Base-by-base conservation (phyloP, 2,329 filamentous ascomycete genomes). In the Hypoxylon sp. region DNA sequence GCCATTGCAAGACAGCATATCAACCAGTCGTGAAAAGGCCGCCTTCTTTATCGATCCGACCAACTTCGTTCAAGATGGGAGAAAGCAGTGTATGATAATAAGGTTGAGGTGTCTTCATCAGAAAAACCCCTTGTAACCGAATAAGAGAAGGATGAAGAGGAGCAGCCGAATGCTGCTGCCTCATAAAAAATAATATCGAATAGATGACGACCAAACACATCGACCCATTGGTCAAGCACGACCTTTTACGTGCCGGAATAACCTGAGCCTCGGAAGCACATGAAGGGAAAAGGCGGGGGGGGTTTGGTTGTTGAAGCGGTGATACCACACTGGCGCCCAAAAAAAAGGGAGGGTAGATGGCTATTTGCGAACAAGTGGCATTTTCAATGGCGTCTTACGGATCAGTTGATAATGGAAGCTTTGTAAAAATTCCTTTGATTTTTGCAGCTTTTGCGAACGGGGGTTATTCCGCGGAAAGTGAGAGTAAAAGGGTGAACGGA, bases 1-100 rank as follows among this genome's bases (percentile, higher is more conserved):
- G 56, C 68, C 6, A 70, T 74, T 52, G 70, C 70, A 15, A 67
- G 71, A 26, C 72, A 74, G 48, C 64, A 69, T 32, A 53, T 44
- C 60, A 66, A 56, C 72, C 63, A 56, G 28, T 55, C 41, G 17
- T 44, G 17, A 44, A 20, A 44, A 10, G 22, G 41, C 4, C 34
- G 5, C 34, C 34, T 39, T 39, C 32, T 34, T 11, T 34, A 15
- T 11, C 32, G 4, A 34, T 11, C 3, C 32, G 13, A 15, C 52
- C n/a, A 24, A 37, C 26, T 26, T 2, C 26, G 37, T 34, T 51
- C 11, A 56, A 15, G 17, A 28, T 7, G 47, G 41, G 26, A 19
- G 46, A 53, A 48, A 20, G 32, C 15, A 34, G 15, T 26, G 17
- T 22, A 49, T 20, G 26, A 49, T 32, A 11, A 32, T 10, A 11